phyloP scores from a whole-genome alignment of 2,329 filamentous ascomycete species.

The Alternaria angustiovoidea region DNA sequence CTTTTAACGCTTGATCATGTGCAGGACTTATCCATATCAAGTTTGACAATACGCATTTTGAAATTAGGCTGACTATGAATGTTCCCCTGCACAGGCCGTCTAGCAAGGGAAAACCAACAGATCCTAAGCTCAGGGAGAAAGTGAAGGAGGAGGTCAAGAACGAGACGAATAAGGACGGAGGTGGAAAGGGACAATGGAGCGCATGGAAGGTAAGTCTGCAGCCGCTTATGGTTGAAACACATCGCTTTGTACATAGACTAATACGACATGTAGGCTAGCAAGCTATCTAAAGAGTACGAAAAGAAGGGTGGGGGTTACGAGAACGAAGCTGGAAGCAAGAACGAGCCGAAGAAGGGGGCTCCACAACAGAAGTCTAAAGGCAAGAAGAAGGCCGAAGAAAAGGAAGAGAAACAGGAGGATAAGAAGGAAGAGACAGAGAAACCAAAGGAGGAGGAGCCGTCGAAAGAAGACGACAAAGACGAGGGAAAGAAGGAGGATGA shows the following conservation, averaged over 20 bases:
- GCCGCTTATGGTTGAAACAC: background rate
- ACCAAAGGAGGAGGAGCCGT: background rate
- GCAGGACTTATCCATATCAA: background rate
- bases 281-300: constrained; percentile 56
- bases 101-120: constrained; percentile 56
- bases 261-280: constrained; percentile 43
- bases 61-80: background rate
- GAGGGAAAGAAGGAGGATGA: constrained; percentile 28
- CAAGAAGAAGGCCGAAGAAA: constrained; percentile 18
- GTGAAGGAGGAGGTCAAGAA: constrained; percentile 58
- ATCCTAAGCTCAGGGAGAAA: constrained; percentile 55
- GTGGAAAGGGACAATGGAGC: constrained; percentile 58
- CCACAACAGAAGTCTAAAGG: constrained; percentile 40
- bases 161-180: constrained; percentile 56
- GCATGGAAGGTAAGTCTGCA: constrained; percentile 54
- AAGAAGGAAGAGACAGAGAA: background rate
- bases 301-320: constrained; percentile 52
- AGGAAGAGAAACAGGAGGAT: constrained; percentile 23
- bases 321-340: constrained; percentile 53
- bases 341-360: constrained; percentile 55
- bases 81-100: constrained; percentile 37
- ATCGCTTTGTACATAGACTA: background rate
- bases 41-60: background rate
- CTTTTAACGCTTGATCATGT: background rate
- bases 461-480: background rate